phyloP scores from a whole-genome alignment of 768 basidiomycete genomes.

The Tephrocybe rancida region DNA sequence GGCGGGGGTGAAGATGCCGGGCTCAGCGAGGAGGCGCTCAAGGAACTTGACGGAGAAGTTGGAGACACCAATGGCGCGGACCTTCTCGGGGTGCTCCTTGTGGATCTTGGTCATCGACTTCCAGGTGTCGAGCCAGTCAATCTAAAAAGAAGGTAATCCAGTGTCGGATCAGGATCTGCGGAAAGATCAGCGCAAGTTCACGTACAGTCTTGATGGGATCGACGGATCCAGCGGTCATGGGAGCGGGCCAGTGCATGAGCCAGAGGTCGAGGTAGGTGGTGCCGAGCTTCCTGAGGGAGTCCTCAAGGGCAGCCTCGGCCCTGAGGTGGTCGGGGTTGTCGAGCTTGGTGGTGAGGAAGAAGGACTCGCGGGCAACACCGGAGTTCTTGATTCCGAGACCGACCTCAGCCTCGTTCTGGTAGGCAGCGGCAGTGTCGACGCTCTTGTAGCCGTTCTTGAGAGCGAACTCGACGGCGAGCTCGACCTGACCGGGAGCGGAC shows the following conservation, averaged over 20 bases:
- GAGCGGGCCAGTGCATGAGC: conserved; percentile 85
- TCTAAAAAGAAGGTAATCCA: conserved; percentile 19
- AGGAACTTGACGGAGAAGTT: conserved; percentile 73
- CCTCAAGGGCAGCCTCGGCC: conserved; percentile 63
- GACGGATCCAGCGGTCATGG: conserved; percentile 58
- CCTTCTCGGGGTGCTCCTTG: conserved; percentile 66
- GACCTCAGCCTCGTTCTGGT: conserved; percentile 80
- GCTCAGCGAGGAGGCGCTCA: conserved; percentile 57
- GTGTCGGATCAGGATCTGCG: neutral
- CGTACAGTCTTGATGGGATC: conserved; percentile 48
- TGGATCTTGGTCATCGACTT: conserved; percentile 71
- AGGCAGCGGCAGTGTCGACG: conserved; percentile 71
- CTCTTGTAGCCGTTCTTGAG: conserved; percentile 74
- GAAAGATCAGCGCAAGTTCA: neutral
- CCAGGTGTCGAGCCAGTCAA: conserved; percentile 80
- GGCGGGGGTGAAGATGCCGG: conserved; percentile 65
- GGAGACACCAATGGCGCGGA: conserved; percentile 79
- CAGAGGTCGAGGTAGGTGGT: conserved; percentile 82
- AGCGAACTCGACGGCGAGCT: conserved; percentile 73
- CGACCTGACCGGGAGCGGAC: conserved; percentile 68
- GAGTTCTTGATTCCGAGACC: conserved; percentile 77
- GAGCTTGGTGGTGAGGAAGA: conserved; percentile 84
- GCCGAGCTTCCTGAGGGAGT: conserved; percentile 68
- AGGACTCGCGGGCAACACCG: conserved; percentile 67
- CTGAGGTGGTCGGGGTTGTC: conserved; percentile 63